Percentiles rank a stretch among this genome's conserved stretches.
These are phyloP conservation scores for Yamadazyma diddensiae DNA, from an alignment of 1,139 yeast species.

Conservation along the genomic window DNA sequence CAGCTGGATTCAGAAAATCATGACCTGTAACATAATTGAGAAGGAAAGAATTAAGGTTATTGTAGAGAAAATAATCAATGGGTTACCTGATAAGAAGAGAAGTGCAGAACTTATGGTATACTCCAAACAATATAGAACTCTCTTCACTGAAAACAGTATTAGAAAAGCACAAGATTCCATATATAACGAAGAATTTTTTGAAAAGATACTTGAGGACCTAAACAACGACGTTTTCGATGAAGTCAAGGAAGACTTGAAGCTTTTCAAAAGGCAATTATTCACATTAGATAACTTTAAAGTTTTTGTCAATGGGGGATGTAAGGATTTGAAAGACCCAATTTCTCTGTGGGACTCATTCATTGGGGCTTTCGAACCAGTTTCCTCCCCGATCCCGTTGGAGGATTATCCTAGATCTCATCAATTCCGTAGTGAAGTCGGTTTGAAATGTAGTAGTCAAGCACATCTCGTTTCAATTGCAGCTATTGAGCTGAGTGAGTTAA, in stretches of 20 bases:
- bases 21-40: constrained; percentile 69
- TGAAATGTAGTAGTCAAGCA: constrained; percentile 52
- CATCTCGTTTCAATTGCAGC: constrained; percentile 75
- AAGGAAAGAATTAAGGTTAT: constrained; percentile 66
- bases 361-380: constrained; percentile 12
- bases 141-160: constrained; percentile 58
- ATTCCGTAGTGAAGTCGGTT: constrained; percentile 58
- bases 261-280: constrained; percentile 56
- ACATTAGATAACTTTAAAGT: constrained; percentile 61
- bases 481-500: constrained; percentile 79
- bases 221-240: constrained; percentile 47
- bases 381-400: constrained; percentile 13
- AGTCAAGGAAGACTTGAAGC: constrained; percentile 54
- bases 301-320: constrained; percentile 68
- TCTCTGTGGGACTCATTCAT: constrained; percentile 57
- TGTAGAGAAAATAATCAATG: constrained; percentile 70
- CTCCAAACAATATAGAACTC: constrained; percentile 55
- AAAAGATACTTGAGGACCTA: constrained; percentile 47
- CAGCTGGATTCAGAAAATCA: constrained; percentile 68
- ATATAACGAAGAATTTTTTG: constrained; percentile 57
- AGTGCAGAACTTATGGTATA: constrained; percentile 70
- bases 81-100: constrained; percentile 78
- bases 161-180: constrained; percentile 67
- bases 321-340: constrained; percentile 50
- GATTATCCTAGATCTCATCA: constrained; percentile 52